A percentile compares a stretch with the other conserved stretches of the same genome.
Conservation (phyloP, 2,329 filamentous ascomycete species). For the Colletotrichum cordylinicola region DNA sequence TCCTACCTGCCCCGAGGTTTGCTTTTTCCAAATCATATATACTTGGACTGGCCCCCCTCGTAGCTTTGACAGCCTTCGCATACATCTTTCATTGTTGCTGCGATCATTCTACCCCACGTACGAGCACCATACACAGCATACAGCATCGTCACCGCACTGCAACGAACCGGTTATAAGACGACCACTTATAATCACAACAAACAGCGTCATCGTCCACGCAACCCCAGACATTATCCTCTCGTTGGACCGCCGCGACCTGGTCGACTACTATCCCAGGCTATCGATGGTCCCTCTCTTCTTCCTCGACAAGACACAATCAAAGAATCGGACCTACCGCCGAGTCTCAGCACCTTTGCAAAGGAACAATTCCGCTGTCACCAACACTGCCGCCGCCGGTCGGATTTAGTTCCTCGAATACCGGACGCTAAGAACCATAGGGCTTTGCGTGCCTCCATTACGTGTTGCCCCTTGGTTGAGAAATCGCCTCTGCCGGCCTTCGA, state of each 20-base stretch:
- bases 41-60: not conserved
- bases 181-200: slow-evolving; percentile 9
- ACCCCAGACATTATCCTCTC: not conserved
- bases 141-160: not conserved
- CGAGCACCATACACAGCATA: not conserved
- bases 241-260: not conserved
- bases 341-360: not conserved
- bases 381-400: slow-evolving; percentile 1
- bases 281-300: not conserved
- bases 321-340: not conserved
- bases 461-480: not conserved
- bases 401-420: not conserved
- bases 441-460: not conserved
- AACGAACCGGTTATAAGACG: slow-evolving; percentile 4
- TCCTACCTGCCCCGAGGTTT: not conserved
- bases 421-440: not conserved
- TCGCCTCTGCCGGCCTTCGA: slow-evolving; percentile 2
- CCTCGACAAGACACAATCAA: not conserved
- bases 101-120: not conserved
- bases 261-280: not conserved
- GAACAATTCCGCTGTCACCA: slow-evolving; percentile 7
- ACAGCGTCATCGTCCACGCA: not conserved
- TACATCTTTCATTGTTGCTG: not conserved
- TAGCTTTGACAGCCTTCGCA: not conserved
- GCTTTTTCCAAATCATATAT: not conserved